A percentile compares a stretch with the other conserved stretches of the same genome.
Conservation (phyloP, 345 rosid genomes). For the Iberis pinnata region DNA sequence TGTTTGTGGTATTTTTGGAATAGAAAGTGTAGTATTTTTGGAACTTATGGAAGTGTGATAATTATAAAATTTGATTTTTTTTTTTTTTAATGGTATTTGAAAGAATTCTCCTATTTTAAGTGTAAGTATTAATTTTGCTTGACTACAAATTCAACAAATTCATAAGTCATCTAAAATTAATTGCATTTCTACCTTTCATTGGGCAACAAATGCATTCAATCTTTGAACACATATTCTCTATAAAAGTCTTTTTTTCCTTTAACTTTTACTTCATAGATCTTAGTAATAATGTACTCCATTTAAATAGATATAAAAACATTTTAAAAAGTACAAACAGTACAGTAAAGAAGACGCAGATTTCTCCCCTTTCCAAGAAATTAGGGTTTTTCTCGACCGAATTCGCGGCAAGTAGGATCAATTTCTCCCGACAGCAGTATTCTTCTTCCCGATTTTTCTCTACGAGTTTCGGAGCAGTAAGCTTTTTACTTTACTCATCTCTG, state of each 20-base stretch:
- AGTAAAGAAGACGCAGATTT: conserved; percentile 7
- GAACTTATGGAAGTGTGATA: too few species aligned
- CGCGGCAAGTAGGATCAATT: conserved; percentile 18
- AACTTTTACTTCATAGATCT: neutral
- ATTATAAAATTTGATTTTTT: too few species aligned
- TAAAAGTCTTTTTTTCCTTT: neutral
- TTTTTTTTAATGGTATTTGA: too few species aligned
- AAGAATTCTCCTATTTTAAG: too few species aligned
- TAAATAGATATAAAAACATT: neutral
- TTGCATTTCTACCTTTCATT: too few species aligned
- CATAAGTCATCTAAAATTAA: too few species aligned
- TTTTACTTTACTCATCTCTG: conserved; percentile 12
- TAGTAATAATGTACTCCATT: neutral
- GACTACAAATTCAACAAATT: too few species aligned
- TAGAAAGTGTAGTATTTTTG: too few species aligned
- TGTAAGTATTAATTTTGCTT: too few species aligned
- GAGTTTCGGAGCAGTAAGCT: conserved; percentile 17
- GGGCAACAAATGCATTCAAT: too few species aligned
- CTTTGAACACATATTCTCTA: too few species aligned
- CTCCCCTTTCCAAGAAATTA: conserved; percentile 18
- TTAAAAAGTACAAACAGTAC: neutral
- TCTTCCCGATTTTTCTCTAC: conserved; percentile 14
- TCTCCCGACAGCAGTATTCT: conserved; percentile 19
- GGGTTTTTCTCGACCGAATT: conserved; percentile 23
- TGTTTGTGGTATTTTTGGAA: too few species aligned